phyloP scores from a whole-genome alignment of 1,139 yeast species.

The Martiniozyma asiatica region DNA sequence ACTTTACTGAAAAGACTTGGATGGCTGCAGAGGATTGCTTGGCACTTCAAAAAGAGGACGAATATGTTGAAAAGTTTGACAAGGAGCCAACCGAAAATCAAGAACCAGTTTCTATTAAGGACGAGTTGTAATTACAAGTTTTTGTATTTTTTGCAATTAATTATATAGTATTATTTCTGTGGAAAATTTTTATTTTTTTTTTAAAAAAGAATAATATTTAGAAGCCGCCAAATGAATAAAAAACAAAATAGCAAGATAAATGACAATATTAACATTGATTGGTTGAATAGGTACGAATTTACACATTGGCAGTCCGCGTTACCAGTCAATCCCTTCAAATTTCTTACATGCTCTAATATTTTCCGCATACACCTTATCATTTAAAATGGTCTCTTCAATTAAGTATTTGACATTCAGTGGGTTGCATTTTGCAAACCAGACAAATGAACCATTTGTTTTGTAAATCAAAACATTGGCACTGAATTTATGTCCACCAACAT shows the following conservation, averaged over 20 bases:
- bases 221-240: no score
- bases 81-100: no score
- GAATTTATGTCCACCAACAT: constrained; percentile 91
- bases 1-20: constrained; percentile 13
- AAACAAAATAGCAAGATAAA: no score
- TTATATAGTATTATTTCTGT: no score
- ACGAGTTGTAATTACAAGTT: constrained; percentile 11
- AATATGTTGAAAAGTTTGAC: constrained; percentile 1
- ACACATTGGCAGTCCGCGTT: no score
- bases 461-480: constrained; percentile 82
- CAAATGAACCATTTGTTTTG: constrained; percentile 57
- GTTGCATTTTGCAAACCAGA: constrained; percentile 80
- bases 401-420: constrained; percentile 69
- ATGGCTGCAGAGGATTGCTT: constrained; percentile 8
- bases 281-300: no score
- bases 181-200: no score
- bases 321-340: constrained; percentile 46
- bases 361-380: constrained; percentile 65
- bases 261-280: no score
- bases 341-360: constrained; percentile 53
- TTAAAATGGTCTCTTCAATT: constrained; percentile 58
- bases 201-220: no score
- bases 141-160: background rate
- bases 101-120: constrained; percentile 6
- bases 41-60: constrained; percentile 8